Conservation (phyloP, 495 filamentous ascomycete species). For the Mycothermus thermophilus region DNA sequence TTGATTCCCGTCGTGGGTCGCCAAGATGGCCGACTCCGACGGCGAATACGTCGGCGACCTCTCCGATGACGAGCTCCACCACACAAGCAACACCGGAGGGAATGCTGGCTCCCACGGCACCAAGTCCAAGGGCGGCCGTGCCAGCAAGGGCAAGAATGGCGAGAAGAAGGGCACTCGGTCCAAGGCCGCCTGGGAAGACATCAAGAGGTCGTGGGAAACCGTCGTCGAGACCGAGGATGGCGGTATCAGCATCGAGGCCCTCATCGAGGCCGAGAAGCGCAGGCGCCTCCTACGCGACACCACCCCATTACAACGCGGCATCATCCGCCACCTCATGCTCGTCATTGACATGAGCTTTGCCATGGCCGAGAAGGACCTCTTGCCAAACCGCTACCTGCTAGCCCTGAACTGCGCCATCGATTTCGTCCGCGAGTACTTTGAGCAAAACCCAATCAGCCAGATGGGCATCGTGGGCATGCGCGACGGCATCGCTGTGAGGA, state of each 20-base stretch:
- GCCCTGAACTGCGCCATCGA: conserved; percentile 71
- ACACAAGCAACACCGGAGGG: conserved; percentile 25
- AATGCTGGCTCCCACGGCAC: conserved; percentile 11
- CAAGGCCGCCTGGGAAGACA: conserved; percentile 34
- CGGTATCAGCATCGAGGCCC: conserved; percentile 22
- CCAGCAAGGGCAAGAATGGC: conserved; percentile 14
- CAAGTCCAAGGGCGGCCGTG: conserved; percentile 10
- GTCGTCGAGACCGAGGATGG: conserved; percentile 32
- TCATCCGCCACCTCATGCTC: conserved; percentile 86
- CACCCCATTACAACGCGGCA: conserved; percentile 86
- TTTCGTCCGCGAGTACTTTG: conserved; percentile 90
- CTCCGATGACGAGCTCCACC: conserved; percentile 63
- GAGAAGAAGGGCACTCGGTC: conserved; percentile 20
- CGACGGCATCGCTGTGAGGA: conserved; percentile 72
- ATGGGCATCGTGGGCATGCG: conserved; percentile 80
- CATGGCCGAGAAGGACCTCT: conserved; percentile 90
- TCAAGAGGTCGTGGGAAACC: conserved; percentile 35
- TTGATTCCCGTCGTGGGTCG: background rate
- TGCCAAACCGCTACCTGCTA: conserved; percentile 72
- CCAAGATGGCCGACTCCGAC: conserved; percentile 59
- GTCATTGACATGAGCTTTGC: conserved; percentile 86
- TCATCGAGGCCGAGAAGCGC: conserved; percentile 34
- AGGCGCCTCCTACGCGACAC: conserved; percentile 66
- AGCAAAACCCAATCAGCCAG: conserved; percentile 98
- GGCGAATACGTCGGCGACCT: conserved; percentile 64